Evolutionary conservation across 139 green algal species (phyloP), one percentile per base, ranked within the genome.

Genomic region (Coelastrella sp.): DNA sequence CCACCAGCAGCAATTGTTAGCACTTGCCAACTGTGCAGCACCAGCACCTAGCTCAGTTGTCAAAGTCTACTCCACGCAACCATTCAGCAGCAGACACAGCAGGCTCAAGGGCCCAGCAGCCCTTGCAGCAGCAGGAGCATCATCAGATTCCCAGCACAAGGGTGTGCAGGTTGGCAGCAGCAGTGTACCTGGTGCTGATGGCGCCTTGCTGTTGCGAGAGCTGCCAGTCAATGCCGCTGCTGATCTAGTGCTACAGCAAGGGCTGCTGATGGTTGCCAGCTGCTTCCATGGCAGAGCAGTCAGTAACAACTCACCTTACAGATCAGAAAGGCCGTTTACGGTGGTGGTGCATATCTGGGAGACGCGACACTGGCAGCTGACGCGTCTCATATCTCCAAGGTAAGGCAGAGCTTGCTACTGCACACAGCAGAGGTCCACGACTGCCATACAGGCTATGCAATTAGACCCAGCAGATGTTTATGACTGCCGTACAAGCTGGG

Each of bases 311-410:
- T 59, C 53, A 13, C 75, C 75, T 11, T 82, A 71, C 75, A 69
- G 53, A 17, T 45, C 66, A 23, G 80, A 86, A 67, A 27, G 80
- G 32, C 48, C 80, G 4, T 86, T 64, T 30, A 86, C 80, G 13
- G 80, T 86, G 48, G 80, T 86, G 50, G 80, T 86, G 50, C 50
- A 79, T 5, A 34, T 78, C 8, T 86, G 67, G 67, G 67, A 86
- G 25, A 79, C 68, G 2, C 21, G 32, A n/a, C 71, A 21, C 3
- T 86, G 80, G 80, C 64, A 78, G 48, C 30, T 51, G 4, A 80
- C 80, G 15, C 80, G 80, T 11, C 38, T 86, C 13, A 45, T 86
- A 34, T 86, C 80, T n/a, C 80, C 80, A 21, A 71, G 68, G 80
- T 86, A 48, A 8, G 80, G 2, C 0, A 21, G 5, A 9, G 27